Percentiles rank a stretch among this genome's conserved stretches.
These are phyloP conservation scores for Cicer judaicum DNA, from an alignment of 306 rosid genomes.

Conservation along the genomic window DNA sequence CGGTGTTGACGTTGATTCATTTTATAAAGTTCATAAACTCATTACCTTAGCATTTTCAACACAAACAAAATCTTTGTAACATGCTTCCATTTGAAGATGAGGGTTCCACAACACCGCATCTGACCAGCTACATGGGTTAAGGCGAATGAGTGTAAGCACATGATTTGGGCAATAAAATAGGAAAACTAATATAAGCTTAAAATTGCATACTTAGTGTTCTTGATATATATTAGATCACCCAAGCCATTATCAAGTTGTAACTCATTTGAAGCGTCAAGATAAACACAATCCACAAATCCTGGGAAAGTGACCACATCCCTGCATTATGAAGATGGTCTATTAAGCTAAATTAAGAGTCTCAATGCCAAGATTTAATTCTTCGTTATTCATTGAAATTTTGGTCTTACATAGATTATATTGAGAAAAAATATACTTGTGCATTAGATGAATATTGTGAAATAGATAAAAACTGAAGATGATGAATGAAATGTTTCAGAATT, in stretches of 20 bases:
- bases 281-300: conserved; percentile 92
- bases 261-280: conserved; percentile 73
- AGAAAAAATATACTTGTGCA: conserved; percentile 24
- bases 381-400: conserved; percentile 30
- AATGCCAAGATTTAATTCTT: conserved; percentile 25
- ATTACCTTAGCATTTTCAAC: conserved; percentile 97
- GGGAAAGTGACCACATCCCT: conserved; percentile 89
- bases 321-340: conserved; percentile 43
- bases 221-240: conserved; percentile 78
- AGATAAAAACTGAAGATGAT: conserved; percentile 27
- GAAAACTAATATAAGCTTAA: conserved; percentile 35
- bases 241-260: conserved; percentile 85
- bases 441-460: neutral
- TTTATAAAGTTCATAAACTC: conserved; percentile 23
- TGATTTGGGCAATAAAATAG: conserved; percentile 40
- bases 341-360: conserved; percentile 36
- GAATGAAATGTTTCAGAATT: conserved; percentile 31
- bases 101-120: conserved; percentile 98
- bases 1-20: conserved; percentile 5
- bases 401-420: conserved; percentile 27
- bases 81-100: conserved; percentile 83
- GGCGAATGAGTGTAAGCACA: conserved; percentile 35
- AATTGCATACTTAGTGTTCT: conserved; percentile 71
- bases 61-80: conserved; percentile 93
- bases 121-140: conserved; percentile 72